A percentile compares a stretch with the other conserved stretches of the same genome.
These are phyloP conservation scores for Arachnomyces sp. DNA, from an alignment of 2,329 filamentous ascomycete species.

Conservation along the genomic window DNA sequence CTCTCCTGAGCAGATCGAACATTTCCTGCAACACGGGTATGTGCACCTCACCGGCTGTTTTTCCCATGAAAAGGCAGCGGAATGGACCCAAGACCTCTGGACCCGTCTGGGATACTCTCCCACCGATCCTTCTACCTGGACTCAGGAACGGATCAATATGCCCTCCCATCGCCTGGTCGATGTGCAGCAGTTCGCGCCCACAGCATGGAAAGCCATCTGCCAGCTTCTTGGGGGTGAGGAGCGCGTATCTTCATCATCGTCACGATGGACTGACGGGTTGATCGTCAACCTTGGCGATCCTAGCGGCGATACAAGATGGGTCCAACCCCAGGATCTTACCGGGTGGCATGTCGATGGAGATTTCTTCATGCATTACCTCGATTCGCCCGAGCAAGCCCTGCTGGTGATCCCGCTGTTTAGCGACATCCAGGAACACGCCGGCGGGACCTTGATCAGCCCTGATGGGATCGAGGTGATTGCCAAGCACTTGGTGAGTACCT, in stretches of 20 bases:
- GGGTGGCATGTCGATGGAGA: slow-evolving; percentile 66
- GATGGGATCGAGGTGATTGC: slow-evolving; percentile 53
- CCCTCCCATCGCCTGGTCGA: slow-evolving; percentile 50
- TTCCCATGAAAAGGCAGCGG: slow-evolving; percentile 39
- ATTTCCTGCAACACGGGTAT: slow-evolving; percentile 52
- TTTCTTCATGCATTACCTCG: slow-evolving; percentile 65
- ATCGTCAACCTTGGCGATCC: slow-evolving; percentile 62
- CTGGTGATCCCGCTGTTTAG: slow-evolving; percentile 62
- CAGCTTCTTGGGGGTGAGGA: slow-evolving; percentile 59
- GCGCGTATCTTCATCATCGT: slow-evolving; percentile 41
- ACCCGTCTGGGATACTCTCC: slow-evolving; percentile 58
- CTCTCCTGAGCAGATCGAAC: slow-evolving; percentile 41
- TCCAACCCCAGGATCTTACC: slow-evolving; percentile 46
- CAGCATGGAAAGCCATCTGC: slow-evolving; percentile 60
- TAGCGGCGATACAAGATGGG: slow-evolving; percentile 43
- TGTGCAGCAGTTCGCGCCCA: slow-evolving; percentile 52
- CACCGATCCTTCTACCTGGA: slow-evolving; percentile 59
- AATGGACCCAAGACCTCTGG: slow-evolving; percentile 50
- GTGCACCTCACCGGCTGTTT: slow-evolving; percentile 49
- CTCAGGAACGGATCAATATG: slow-evolving; percentile 57
- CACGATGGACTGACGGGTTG: slow-evolving; percentile 59
- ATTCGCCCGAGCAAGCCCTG: slow-evolving; percentile 61
- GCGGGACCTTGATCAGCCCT: slow-evolving; percentile 59
- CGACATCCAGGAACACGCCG: slow-evolving; percentile 53
- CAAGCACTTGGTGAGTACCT: slow-evolving; percentile 39